Evolutionary conservation across 2,329 filamentous ascomycete species (phyloP).

Genomic region (Beauveria rudraprayagi): DNA sequence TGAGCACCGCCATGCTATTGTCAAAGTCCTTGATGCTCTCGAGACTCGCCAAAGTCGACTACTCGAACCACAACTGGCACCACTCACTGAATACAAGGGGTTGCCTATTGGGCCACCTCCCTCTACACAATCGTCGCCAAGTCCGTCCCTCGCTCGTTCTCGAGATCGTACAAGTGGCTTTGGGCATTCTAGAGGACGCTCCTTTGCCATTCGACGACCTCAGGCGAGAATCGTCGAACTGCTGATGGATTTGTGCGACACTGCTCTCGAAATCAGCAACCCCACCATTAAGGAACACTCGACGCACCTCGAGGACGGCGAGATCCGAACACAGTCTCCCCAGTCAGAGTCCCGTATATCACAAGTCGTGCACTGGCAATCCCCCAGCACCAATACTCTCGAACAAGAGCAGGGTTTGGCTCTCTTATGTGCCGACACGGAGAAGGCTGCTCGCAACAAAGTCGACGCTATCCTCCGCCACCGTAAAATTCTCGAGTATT

Average conservation of each 20-base stretch:
- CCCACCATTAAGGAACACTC: slow-evolving; percentile 83
- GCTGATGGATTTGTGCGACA: slow-evolving; percentile 90
- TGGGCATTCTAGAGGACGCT: slow-evolving; percentile 73
- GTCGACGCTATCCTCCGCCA: slow-evolving; percentile 90
- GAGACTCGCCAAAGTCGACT: slow-evolving; percentile 62
- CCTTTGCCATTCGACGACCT: slow-evolving; percentile 84
- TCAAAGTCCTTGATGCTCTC: slow-evolving; percentile 86
- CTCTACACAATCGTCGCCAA: slow-evolving; percentile 63
- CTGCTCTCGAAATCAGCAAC: slow-evolving; percentile 86
- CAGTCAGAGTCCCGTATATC: slow-evolving; percentile 92
- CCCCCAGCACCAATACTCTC: slow-evolving; percentile 79
- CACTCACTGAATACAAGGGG: slow-evolving; percentile 77
- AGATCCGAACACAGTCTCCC: slow-evolving; percentile 87
- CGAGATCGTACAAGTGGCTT: slow-evolving; percentile 67
- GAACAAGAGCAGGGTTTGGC: slow-evolving; percentile 91
- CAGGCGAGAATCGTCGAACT: slow-evolving; percentile 91
- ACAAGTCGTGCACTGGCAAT: slow-evolving; percentile 94
- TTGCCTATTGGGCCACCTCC: slow-evolving; percentile 72
- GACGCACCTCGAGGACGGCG: slow-evolving; percentile 49
- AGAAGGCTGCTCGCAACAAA: slow-evolving; percentile 74
- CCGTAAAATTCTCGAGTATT: slow-evolving; percentile 88
- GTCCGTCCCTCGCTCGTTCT: slow-evolving; percentile 62
- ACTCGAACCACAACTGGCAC: slow-evolving; percentile 46
- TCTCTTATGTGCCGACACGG: slow-evolving; percentile 82
- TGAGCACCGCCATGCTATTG: slow-evolving; percentile 89